Evolutionary conservation across 208 protist species (phyloP).

Genomic region (Naegleria fowleri): DNA sequence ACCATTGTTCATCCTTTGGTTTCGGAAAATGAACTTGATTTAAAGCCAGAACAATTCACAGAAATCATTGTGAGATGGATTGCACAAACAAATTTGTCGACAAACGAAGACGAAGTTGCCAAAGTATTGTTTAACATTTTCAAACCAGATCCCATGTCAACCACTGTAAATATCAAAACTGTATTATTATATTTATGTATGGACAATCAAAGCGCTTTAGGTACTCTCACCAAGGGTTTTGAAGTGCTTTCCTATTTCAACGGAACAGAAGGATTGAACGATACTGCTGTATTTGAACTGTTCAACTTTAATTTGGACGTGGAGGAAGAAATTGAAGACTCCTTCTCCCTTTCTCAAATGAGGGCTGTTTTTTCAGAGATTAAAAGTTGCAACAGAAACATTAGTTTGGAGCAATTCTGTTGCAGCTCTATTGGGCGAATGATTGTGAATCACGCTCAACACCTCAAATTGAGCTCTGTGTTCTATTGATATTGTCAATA

Average conservation of each 20-base stretch:
- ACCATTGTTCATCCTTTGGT: neutral
- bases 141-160: neutral
- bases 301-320: neutral
- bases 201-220: neutral
- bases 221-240: neutral
- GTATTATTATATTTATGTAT: neutral
- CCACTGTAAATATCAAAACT: neutral
- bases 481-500: neutral
- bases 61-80: neutral
- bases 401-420: neutral
- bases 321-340: neutral
- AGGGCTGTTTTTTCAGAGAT: neutral
- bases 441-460: neutral
- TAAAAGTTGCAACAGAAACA: neutral
- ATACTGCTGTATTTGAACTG: neutral
- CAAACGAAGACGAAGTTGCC: neutral
- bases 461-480: neutral
- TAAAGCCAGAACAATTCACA: neutral
- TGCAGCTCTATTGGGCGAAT: neutral
- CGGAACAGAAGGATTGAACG: neutral
- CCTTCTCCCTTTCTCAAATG: neutral
- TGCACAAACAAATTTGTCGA: neutral
- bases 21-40: neutral
- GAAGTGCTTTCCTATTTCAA: neutral
- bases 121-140: neutral